Percentiles rank a stretch among this genome's conserved stretches.
phyloP scores from a whole-genome alignment of 1,284 basidiomycete species.

The Malassezia sympodialis region DNA sequence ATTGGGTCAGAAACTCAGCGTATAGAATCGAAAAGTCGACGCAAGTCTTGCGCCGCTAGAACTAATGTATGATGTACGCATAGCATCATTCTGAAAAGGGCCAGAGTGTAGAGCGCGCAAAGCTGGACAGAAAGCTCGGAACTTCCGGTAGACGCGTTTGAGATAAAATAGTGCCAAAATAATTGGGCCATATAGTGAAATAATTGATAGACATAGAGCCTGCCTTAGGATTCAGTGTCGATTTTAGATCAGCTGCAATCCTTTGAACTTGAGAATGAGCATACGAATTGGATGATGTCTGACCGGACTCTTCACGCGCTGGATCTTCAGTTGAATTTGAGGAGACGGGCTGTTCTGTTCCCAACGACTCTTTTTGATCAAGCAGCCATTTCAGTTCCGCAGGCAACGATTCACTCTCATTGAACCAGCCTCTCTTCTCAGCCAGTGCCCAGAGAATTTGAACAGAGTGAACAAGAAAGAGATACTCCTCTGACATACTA shows the following conservation, averaged over 20 bases:
- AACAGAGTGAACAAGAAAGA: not conserved
- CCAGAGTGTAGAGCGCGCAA: not conserved
- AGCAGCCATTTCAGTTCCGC: constrained; percentile 10
- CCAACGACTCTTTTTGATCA: not conserved
- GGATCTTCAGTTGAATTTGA: not conserved
- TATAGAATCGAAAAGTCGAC: not conserved
- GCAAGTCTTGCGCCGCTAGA: not conserved
- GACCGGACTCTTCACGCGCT: not conserved
- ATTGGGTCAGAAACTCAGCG: not conserved
- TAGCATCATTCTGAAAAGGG: not conserved
- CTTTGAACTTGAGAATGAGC: not conserved
- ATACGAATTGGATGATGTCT: not conserved
- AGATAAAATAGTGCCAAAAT: not conserved
- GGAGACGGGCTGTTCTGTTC: not conserved
- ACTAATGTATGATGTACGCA: not conserved
- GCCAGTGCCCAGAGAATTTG: constrained; percentile 11
- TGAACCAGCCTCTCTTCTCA: constrained; percentile 11
- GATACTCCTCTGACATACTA: not conserved
- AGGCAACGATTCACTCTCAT: not conserved
- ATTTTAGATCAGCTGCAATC: not conserved
- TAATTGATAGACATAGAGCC: not conserved
- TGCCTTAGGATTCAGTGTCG: not conserved
- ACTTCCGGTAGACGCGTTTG: not conserved
- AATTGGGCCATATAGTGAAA: not conserved
- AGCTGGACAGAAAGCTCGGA: not conserved